A percentile compares a stretch with the other conserved stretches of the same genome.
These are phyloP conservation scores for Vickermania spadyakhi DNA, from an alignment of 208 protist genomes.

Conservation along the genomic window DNA sequence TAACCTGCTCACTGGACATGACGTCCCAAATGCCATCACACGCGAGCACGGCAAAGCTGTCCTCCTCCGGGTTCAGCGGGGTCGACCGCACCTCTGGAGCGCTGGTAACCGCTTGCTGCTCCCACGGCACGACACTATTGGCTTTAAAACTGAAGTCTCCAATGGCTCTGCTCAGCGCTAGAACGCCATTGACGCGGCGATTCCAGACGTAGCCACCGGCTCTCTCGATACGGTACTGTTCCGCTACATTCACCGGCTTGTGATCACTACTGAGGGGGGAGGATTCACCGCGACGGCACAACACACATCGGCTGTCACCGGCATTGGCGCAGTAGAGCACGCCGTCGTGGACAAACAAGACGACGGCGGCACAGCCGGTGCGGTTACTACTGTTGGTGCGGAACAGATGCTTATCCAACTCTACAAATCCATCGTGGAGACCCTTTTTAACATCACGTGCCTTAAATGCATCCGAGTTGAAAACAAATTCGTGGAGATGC, in stretches of 20 bases:
- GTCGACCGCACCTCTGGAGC: constrained; percentile 65
- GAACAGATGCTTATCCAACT: constrained; percentile 69
- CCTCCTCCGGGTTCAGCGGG: constrained; percentile 59
- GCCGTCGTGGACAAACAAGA: constrained; percentile 68
- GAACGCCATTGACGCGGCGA: constrained; percentile 90
- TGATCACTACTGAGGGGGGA: constrained; percentile 90
- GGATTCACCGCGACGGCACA: constrained; percentile 79
- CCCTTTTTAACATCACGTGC: constrained; percentile 47
- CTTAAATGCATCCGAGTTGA: constrained; percentile 43
- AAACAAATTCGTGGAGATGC: constrained; percentile 68
- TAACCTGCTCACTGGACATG: constrained; percentile 80
- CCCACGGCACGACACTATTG: constrained; percentile 71
- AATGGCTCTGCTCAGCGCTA: constrained; percentile 92
- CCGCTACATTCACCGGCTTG: constrained; percentile 79
- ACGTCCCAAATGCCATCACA: constrained; percentile 93
- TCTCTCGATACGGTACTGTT: constrained; percentile 83
- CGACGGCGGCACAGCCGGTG: constrained; percentile 82
- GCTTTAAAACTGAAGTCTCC: constrained; percentile 93
- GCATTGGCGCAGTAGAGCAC: constrained; percentile 88
- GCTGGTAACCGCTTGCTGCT: constrained; percentile 88
- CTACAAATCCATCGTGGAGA: constrained; percentile 82
- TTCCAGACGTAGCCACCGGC: constrained; percentile 89
- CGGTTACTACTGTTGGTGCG: constrained; percentile 32
- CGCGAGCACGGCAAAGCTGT: constrained; percentile 86
- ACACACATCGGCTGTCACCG: constrained; percentile 86